Evolutionary conservation across 2,329 filamentous ascomycete species (phyloP).

Genomic region (Aspergillus sp.): DNA sequence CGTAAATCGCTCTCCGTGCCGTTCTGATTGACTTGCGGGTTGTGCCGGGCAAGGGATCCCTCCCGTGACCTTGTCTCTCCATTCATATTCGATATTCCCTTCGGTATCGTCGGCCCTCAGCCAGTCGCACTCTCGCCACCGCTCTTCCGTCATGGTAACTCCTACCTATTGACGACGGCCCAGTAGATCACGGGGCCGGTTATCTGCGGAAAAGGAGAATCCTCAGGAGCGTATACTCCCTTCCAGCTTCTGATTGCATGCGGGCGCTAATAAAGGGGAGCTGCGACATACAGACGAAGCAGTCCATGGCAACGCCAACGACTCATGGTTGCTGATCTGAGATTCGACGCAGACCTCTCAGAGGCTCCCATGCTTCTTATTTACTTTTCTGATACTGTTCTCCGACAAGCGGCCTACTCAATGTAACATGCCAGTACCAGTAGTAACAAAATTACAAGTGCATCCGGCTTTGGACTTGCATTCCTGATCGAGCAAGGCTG

Average conservation of each 20-base stretch:
- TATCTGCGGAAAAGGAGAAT: conserved; percentile 6
- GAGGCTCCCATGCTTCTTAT: conserved; percentile 7
- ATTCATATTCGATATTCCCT: background rate
- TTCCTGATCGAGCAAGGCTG: conserved; percentile 32
- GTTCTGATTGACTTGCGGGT: background rate
- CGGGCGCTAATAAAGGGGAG: conserved; percentile 3
- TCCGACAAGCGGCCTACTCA: background rate
- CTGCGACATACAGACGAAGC: conserved; percentile 10
- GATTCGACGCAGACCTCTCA: conserved; percentile 1
- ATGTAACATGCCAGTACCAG: conserved; percentile 11
- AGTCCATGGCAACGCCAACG: conserved; percentile 14
- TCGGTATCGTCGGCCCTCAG: conserved; percentile 1
- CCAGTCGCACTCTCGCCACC: conserved; percentile 12
- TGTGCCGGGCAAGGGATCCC: background rate
- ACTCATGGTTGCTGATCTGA: conserved; percentile 16
- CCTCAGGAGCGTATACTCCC: background rate
- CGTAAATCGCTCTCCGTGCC: background rate
- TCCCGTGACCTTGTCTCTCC: background rate
- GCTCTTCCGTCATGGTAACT: conserved; percentile 5
- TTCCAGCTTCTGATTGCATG: conserved; percentile 2
- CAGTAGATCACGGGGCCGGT: conserved; percentile 11
- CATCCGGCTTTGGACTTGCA: conserved; percentile 19
- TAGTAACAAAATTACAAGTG: conserved; percentile 20
- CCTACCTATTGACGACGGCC: conserved; percentile 1
- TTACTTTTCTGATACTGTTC: background rate